Evolutionary conservation across 129 eudicot genomes (phyloP).

Genomic region (sunflower (Helianthus annuus)): DNA sequence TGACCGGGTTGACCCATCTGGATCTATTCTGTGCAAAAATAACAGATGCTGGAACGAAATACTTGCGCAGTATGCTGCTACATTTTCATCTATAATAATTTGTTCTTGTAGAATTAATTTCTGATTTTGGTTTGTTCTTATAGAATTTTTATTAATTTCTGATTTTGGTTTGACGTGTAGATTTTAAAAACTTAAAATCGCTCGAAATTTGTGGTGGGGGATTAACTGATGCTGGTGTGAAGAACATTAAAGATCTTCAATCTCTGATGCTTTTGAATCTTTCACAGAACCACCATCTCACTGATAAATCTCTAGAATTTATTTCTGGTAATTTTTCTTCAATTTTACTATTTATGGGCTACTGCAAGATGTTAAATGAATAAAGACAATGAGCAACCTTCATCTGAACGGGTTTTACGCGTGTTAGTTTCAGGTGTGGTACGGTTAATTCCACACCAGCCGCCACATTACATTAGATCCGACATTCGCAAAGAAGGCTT

Average conservation of each 20-base stretch:
- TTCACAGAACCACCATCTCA: conserved; percentile 80
- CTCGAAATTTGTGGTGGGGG: conserved; percentile 96
- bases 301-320: conserved; percentile 77
- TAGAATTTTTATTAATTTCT: not conserved
- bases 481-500: not conserved
- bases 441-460: not conserved
- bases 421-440: not conserved
- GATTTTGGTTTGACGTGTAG: conserved; percentile 36
- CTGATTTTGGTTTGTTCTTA: not conserved
- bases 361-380: not conserved
- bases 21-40: conserved; percentile 92
- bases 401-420: not conserved
- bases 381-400: not conserved
- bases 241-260: conserved; percentile 80
- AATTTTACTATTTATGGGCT: not conserved
- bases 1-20: conserved; percentile 80
- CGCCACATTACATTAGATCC: not conserved
- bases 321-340: conserved; percentile 65
- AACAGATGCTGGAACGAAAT: conserved; percentile 75
- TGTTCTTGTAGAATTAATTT: not conserved
- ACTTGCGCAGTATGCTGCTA: conserved; percentile 59
- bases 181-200: conserved; percentile 70
- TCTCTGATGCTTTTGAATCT: conserved; percentile 75
- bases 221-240: conserved; percentile 90
- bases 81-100: not conserved